Percentiles rank a stretch among this genome's conserved stretches.
Evolutionary conservation across 2,329 filamentous ascomycete genomes (phyloP).

Genomic region (Diaporthe sp.): DNA sequence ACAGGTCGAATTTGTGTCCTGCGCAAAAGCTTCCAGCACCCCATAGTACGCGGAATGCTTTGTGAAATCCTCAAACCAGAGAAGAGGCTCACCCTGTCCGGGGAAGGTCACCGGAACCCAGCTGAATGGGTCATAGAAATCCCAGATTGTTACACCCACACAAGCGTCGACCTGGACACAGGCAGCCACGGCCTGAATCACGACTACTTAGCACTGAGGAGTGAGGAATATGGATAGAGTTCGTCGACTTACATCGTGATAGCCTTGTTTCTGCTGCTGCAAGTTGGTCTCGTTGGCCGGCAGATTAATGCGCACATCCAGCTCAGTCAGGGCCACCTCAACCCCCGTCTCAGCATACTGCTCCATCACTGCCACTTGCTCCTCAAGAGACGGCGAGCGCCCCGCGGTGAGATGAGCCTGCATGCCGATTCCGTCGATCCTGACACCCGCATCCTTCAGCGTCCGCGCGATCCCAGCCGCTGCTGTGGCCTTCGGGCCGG

Average conservation of each 20-base stretch:
- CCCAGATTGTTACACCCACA: constrained; percentile 60
- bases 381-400: constrained; percentile 59
- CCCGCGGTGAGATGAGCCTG: constrained; percentile 72
- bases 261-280: constrained; percentile 62
- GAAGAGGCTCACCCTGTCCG: constrained; percentile 51
- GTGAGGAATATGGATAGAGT: neutral
- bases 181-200: constrained; percentile 44
- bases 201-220: neutral
- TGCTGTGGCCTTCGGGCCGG: constrained; percentile 60
- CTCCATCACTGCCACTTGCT: constrained; percentile 60
- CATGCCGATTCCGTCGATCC: constrained; percentile 73
- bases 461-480: constrained; percentile 59
- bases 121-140: constrained; percentile 54
- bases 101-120: constrained; percentile 56
- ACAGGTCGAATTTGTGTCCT: constrained; percentile 15
- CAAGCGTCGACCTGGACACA: constrained; percentile 53
- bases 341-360: constrained; percentile 64
- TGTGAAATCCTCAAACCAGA: constrained; percentile 53
- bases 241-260: constrained; percentile 48
- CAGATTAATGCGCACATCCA: constrained; percentile 65
- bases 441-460: constrained; percentile 60
- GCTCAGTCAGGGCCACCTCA: constrained; percentile 72
- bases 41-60: constrained; percentile 54
- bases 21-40: constrained; percentile 53
- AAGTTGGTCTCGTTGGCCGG: constrained; percentile 57